These are phyloP conservation scores for Clarireedia monteithiana DNA, from an alignment of 2,329 filamentous ascomycete genomes.

Conservation along the genomic window DNA sequence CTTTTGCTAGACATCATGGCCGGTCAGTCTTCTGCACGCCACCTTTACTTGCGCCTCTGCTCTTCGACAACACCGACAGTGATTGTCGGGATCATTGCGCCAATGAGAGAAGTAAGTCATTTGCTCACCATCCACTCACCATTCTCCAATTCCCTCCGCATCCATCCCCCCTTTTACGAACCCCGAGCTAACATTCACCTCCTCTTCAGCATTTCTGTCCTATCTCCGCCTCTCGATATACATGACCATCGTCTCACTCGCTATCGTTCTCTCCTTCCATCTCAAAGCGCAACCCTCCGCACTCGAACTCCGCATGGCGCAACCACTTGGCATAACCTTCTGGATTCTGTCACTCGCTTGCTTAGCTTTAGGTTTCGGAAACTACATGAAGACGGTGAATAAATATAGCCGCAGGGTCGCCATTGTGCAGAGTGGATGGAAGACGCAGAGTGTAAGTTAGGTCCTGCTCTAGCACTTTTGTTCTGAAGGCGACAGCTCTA, in stretches of 20 bases:
- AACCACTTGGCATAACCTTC: slow-evolving; percentile 81
- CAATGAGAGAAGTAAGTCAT: slow-evolving; percentile 35
- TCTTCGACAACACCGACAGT: slow-evolving; percentile 60
- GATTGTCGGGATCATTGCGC: slow-evolving; percentile 53
- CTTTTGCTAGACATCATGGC: slow-evolving; percentile 12
- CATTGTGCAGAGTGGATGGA: slow-evolving; percentile 88
- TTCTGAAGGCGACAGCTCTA: neutral
- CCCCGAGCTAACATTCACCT: neutral
- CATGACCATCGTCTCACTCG: slow-evolving; percentile 81
- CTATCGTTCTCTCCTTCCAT: slow-evolving; percentile 91
- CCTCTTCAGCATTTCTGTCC: slow-evolving; percentile 64
- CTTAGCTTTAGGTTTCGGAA: slow-evolving; percentile 67
- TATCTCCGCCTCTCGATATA: slow-evolving; percentile 86
- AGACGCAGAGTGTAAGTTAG: slow-evolving; percentile 65
- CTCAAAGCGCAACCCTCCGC: slow-evolving; percentile 63
- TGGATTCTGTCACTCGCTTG: slow-evolving; percentile 77
- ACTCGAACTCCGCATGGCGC: slow-evolving; percentile 68
- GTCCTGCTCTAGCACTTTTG: neutral
- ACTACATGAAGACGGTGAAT: slow-evolving; percentile 77
- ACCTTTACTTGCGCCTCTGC: slow-evolving; percentile 41
- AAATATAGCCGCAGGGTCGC: slow-evolving; percentile 73
- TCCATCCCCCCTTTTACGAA: neutral
- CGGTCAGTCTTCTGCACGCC: slow-evolving; percentile 21
- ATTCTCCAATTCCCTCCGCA: neutral
- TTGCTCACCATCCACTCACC: too few relatives aligned